These are phyloP conservation scores for Rheum nobile DNA, from an alignment of 148 eudicot species.

Conservation along the genomic window DNA sequence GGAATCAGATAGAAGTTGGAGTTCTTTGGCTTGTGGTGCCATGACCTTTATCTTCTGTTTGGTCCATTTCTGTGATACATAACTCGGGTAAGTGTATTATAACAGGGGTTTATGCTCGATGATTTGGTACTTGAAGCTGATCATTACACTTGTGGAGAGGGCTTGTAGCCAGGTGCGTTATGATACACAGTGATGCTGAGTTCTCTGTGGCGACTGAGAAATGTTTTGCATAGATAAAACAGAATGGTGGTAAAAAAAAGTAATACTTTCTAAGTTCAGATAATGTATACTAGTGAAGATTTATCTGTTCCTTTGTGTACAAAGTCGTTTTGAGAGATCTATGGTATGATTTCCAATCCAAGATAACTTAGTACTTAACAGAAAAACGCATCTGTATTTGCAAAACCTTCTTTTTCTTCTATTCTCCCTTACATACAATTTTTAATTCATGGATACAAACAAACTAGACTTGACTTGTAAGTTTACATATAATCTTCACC, in stretches of 20 bases:
- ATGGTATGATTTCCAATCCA: background rate
- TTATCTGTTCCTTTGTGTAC: slow-evolving; percentile 4
- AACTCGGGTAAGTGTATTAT: background rate
- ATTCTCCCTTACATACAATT: too few relatives aligned
- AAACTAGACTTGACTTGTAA: too few relatives aligned
- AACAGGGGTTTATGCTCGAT: background rate
- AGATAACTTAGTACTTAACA: background rate
- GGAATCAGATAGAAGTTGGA: background rate
- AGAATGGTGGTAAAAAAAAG: background rate
- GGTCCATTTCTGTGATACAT: background rate
- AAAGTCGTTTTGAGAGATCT: background rate
- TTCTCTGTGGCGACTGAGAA: background rate
- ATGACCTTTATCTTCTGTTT: background rate
- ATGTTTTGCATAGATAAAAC: background rate
- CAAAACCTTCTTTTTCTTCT: background rate
- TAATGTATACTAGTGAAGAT: background rate
- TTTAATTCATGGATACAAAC: too few relatives aligned
- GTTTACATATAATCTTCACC: background rate
- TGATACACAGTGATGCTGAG: slow-evolving; percentile 1
- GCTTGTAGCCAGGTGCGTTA: background rate
- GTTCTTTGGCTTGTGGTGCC: background rate
- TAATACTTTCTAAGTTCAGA: slow-evolving; percentile 1
- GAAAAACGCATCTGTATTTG: background rate
- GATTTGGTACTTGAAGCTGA: background rate
- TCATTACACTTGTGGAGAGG: background rate